Evolutionary conservation across 129 eudicot species (phyloP).

Genomic region (Logfia minima): DNA sequence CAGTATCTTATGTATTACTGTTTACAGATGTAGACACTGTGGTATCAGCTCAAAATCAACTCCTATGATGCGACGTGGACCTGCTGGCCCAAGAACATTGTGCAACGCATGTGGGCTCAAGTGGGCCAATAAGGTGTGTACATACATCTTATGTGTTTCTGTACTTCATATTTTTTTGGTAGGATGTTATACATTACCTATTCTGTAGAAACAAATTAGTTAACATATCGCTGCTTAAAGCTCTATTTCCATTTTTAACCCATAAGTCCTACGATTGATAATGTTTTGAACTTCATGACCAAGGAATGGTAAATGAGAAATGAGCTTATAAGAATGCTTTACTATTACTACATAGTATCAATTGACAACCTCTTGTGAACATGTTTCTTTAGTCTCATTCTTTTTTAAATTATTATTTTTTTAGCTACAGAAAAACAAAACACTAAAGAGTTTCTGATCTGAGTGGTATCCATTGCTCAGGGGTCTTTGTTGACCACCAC

Average conservation of each 20-base stretch:
- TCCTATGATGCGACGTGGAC: conserved; percentile 99
- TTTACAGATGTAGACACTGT: conserved; percentile 78
- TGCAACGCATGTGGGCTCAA: conserved; percentile 98
- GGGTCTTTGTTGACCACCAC: too few relatives aligned
- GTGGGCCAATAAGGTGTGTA: conserved; percentile 91
- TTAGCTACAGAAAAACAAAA: too few relatives aligned
- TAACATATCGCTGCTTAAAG: background rate
- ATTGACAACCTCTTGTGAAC: too few relatives aligned
- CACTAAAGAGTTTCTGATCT: too few relatives aligned
- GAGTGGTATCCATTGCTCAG: too few relatives aligned
- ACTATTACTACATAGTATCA: too few relatives aligned
- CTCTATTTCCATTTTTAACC: background rate
- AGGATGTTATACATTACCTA: background rate
- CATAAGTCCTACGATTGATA: background rate
- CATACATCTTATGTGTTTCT: background rate
- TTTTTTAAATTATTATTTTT: too few relatives aligned
- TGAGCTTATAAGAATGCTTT: background rate
- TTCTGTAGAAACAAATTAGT: background rate
- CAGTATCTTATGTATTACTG: conserved; percentile 15
- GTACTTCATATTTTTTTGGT: background rate
- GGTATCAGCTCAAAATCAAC: conserved; percentile 91
- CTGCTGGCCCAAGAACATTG: conserved; percentile 91
- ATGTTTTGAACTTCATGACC: background rate
- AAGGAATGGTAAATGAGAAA: background rate
- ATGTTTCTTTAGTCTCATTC: too few relatives aligned